Evolutionary conservation across 2,329 filamentous ascomycete genomes (phyloP).

Genomic region (Fusarium beomiforme): DNA sequence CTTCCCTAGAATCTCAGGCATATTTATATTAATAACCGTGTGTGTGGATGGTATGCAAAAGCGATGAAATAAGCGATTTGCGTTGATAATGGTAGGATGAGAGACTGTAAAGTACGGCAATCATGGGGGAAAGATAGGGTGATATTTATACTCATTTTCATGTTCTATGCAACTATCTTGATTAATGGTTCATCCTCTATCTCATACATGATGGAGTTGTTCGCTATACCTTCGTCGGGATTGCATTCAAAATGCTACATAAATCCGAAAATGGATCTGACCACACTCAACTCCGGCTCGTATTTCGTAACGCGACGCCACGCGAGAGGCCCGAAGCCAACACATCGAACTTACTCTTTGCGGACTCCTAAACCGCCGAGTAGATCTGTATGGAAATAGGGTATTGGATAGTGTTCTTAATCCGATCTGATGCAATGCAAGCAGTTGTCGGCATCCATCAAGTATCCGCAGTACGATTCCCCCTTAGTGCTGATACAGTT

Average conservation of each 20-base stretch:
- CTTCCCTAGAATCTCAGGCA: slow-evolving; percentile 51
- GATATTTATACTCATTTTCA: neutral
- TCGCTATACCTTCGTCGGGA: slow-evolving; percentile 7
- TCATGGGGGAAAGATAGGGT: neutral
- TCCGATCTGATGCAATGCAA: neutral
- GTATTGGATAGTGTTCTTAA: neutral
- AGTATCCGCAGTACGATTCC: neutral
- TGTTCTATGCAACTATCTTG: neutral
- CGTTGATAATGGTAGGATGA: neutral
- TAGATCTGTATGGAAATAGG: neutral
- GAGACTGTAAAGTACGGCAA: neutral
- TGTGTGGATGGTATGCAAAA: neutral
- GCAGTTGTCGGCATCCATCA: neutral
- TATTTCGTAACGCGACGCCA: neutral
- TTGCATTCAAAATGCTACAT: neutral
- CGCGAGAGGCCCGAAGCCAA: neutral
- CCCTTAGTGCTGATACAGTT: neutral
- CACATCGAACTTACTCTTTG: neutral
- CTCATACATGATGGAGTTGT: neutral
- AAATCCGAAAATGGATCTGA: slow-evolving; percentile 8
- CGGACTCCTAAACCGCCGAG: neutral
- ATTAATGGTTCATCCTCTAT: neutral
- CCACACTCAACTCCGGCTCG: neutral
- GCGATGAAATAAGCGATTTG: neutral
- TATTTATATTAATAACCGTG: slow-evolving; percentile 4